phyloP scores from a whole-genome alignment of 371 early-diverging fungal species.

The Vairimorpha necatrix region DNA sequence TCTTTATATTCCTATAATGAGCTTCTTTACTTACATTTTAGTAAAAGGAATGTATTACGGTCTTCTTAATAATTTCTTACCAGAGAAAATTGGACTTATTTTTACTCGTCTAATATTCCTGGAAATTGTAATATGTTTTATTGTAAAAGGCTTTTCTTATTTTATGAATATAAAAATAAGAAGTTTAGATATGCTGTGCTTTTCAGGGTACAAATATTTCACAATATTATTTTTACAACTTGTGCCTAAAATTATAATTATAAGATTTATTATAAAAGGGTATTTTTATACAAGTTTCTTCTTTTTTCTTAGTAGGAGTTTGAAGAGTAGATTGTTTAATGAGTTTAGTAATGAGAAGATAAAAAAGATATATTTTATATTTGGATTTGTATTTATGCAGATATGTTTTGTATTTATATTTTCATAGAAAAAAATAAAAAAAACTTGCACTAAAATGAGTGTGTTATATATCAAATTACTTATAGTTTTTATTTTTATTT shows the following conservation, averaged over 20 bases:
- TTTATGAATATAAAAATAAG: conserved; percentile 76
- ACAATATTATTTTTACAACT: conserved; percentile 36
- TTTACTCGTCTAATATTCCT: conserved; percentile 77
- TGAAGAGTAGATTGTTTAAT: conserved; percentile 49
- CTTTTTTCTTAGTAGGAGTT: conserved; percentile 56
- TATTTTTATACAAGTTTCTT: conserved; percentile 54
- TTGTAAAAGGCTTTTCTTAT: conserved; percentile 77
- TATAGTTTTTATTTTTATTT: too few relatives aligned
- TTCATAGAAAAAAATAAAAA: conserved; percentile 39
- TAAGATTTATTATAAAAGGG: conserved; percentile 23
- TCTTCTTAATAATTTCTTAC: conserved; percentile 72
- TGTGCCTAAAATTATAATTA: background rate
- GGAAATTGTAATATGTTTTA: conserved; percentile 72
- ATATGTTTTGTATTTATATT: conserved; percentile 43
- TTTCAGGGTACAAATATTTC: conserved; percentile 89
- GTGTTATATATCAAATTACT: too few relatives aligned
- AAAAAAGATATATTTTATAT: conserved; percentile 58
- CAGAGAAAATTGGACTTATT: conserved; percentile 78
- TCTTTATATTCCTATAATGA: conserved; percentile 91
- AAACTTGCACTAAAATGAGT: too few relatives aligned
- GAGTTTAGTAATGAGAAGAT: conserved; percentile 25
- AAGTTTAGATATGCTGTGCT: conserved; percentile 78
- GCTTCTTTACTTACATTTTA: conserved; percentile 82
- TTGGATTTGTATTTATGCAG: conserved; percentile 52
- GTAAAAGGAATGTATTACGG: conserved; percentile 74